Conservation (phyloP, 257 asterid genomes). For the Cruciata laevipes region DNA sequence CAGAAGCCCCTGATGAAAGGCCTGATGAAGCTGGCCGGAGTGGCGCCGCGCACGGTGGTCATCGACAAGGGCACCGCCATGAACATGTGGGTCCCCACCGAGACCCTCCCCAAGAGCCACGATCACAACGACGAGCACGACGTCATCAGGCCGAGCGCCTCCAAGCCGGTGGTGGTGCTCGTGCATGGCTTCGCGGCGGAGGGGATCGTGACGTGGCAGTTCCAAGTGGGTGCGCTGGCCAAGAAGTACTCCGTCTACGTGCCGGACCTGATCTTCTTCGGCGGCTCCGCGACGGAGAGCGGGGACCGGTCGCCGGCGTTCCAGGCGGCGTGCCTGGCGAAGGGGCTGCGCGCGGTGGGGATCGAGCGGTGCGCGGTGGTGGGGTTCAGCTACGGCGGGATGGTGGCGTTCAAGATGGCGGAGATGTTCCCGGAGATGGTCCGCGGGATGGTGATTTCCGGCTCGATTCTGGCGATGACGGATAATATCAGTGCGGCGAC, state of each 20-base stretch:
- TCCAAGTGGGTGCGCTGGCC: constrained; percentile 44
- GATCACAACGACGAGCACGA: background rate
- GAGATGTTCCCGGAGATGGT: constrained; percentile 62
- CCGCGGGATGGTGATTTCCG: constrained; percentile 57
- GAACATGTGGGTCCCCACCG: constrained; percentile 67
- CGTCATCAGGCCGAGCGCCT: constrained; percentile 27
- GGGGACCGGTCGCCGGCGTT: constrained; percentile 65
- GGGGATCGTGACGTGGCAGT: constrained; percentile 84
- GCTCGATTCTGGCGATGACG: constrained; percentile 75
- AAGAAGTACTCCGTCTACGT: constrained; percentile 65
- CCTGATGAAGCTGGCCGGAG: constrained; percentile 69
- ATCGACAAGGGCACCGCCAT: constrained; percentile 49
- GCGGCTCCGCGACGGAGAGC: constrained; percentile 58
- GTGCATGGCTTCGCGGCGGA: constrained; percentile 77
- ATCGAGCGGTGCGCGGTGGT: constrained; percentile 62
- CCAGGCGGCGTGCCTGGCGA: constrained; percentile 65
- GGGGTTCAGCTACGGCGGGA: constrained; percentile 92
- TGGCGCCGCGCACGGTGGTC: constrained; percentile 43
- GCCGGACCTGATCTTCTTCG: constrained; percentile 89
- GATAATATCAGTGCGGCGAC: constrained; percentile 50
- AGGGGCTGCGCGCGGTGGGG: constrained; percentile 58
- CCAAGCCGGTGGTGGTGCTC: constrained; percentile 58
- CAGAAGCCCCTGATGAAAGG: constrained; percentile 53
- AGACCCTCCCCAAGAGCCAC: constrained; percentile 34
- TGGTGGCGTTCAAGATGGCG: constrained; percentile 96